phyloP scores from a whole-genome alignment of 2,329 filamentous ascomycete genomes.

The Lachnum nothofagi region DNA sequence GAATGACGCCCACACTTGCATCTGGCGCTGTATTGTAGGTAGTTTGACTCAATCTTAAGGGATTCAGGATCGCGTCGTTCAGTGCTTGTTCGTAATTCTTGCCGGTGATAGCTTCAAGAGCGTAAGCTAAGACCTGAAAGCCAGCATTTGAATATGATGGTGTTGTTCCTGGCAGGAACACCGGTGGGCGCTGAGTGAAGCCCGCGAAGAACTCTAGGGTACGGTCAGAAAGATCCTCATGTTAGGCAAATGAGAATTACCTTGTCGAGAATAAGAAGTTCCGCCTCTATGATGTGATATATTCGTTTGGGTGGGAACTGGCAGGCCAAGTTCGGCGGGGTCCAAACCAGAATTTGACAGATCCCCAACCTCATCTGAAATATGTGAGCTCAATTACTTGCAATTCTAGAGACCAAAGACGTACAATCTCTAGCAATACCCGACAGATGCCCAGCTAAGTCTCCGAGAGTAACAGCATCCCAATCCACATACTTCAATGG shows the following conservation, averaged over 20 bases:
- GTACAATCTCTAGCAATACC: not conserved
- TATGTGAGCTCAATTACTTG: not conserved
- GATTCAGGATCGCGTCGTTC: not conserved
- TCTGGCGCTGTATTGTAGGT: not conserved
- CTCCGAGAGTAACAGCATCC: not conserved
- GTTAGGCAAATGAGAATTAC: not conserved
- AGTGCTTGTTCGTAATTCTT: not conserved
- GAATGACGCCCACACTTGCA: not conserved
- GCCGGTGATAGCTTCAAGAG: not conserved
- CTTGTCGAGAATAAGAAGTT: not conserved
- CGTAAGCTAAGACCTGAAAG: not conserved
- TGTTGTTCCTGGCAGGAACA: not conserved
- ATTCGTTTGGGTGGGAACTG: not conserved
- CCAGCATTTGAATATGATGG: not conserved
- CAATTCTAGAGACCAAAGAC: not conserved
- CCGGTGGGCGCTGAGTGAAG: not conserved
- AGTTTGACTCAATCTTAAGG: not conserved
- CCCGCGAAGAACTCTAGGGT: not conserved
- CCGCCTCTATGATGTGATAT: not conserved
- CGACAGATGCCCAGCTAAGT: not conserved
- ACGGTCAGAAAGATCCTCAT: not conserved
- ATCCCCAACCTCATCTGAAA: not conserved
- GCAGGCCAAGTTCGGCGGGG: not conserved
- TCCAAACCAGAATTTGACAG: not conserved
- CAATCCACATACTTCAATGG: not conserved